Evolutionary conservation across 2,329 filamentous ascomycete species (phyloP).

Genomic region (Colletotrichum chlorophyti): DNA sequence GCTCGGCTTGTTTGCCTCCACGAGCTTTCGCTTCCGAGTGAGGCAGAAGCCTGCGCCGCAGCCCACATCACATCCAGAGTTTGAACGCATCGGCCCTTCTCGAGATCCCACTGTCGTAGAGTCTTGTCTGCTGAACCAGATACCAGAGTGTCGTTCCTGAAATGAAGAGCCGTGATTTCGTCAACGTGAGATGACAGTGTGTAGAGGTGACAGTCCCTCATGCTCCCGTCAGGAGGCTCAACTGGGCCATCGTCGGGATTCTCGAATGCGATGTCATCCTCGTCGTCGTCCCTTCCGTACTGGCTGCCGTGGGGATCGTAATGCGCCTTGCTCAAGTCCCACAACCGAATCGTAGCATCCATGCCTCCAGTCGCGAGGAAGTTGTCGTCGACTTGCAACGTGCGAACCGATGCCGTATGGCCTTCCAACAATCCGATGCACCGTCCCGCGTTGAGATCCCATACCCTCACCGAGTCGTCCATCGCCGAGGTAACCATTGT

Average conservation of each 20-base stretch:
- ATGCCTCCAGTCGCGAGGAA: slow-evolving; percentile 93
- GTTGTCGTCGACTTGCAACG: slow-evolving; percentile 94
- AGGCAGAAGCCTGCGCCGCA: slow-evolving; percentile 84
- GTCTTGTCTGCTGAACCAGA: slow-evolving; percentile 98
- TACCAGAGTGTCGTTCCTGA: slow-evolving; percentile 86
- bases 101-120: slow-evolving; percentile 94
- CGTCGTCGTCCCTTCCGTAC: slow-evolving; percentile 63
- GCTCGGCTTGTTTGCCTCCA: slow-evolving; percentile 79
- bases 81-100: slow-evolving; percentile 96
- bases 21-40: slow-evolving; percentile 64
- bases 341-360: slow-evolving; percentile 92
- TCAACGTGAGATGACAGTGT: slow-evolving; percentile 90
- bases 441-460: slow-evolving; percentile 92
- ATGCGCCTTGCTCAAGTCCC: slow-evolving; percentile 90
- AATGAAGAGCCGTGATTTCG: slow-evolving; percentile 92
- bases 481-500: slow-evolving; percentile 91
- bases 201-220: slow-evolving; percentile 89
- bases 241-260: slow-evolving; percentile 71
- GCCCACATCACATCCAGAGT: slow-evolving; percentile 98
- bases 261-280: slow-evolving; percentile 75
- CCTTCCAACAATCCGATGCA: slow-evolving; percentile 93
- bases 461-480: slow-evolving; percentile 93
- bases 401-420: slow-evolving; percentile 90
- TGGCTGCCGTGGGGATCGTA: slow-evolving; percentile 75
- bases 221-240: slow-evolving; percentile 78